These are phyloP conservation scores for Aspergillus jensenii DNA, from an alignment of 2,329 filamentous ascomycete genomes.

Conservation along the genomic window DNA sequence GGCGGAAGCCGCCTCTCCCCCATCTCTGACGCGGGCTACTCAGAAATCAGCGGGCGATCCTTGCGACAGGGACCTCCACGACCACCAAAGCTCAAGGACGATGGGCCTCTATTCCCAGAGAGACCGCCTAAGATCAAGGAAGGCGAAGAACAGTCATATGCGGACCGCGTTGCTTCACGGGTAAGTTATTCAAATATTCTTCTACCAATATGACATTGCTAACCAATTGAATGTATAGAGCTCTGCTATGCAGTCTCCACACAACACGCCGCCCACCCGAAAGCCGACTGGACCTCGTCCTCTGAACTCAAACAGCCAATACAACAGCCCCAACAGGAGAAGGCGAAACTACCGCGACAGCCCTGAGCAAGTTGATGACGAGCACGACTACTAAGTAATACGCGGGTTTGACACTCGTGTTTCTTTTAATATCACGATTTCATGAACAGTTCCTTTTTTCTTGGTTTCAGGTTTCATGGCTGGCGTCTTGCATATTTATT, in stretches of 20 bases:
- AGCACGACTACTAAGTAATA: conserved; percentile 34
- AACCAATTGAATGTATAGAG: conserved; percentile 20
- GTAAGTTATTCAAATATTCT: conserved; percentile 24
- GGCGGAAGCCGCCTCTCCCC: conserved; percentile 45
- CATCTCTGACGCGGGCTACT: conserved; percentile 48
- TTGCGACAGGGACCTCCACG: conserved; percentile 44
- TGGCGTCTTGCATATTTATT: conserved; percentile 19
- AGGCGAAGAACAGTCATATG: conserved; percentile 37
- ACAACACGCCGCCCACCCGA: conserved; percentile 35
- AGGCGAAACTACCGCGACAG: conserved; percentile 42
- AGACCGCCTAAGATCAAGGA: conserved; percentile 43
- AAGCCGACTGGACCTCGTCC: conserved; percentile 52
- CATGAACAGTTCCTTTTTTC: conserved; percentile 9
- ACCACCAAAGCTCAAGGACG: conserved; percentile 55
- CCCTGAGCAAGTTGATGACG: conserved; percentile 42
- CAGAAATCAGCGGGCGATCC: conserved; percentile 38
- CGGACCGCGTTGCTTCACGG: conserved; percentile 42
- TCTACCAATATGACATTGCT: neutral
- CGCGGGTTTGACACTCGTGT: conserved; percentile 11
- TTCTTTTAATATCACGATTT: conserved; percentile 19
- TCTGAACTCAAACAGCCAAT: conserved; percentile 37
- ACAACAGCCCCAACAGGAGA: conserved; percentile 36
- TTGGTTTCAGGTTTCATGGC: conserved; percentile 12
- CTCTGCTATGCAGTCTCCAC: conserved; percentile 34
- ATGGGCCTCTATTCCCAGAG: conserved; percentile 60